phyloP scores from a whole-genome alignment of 805 yeast genomes.

The Saturnispora saitoi region DNA sequence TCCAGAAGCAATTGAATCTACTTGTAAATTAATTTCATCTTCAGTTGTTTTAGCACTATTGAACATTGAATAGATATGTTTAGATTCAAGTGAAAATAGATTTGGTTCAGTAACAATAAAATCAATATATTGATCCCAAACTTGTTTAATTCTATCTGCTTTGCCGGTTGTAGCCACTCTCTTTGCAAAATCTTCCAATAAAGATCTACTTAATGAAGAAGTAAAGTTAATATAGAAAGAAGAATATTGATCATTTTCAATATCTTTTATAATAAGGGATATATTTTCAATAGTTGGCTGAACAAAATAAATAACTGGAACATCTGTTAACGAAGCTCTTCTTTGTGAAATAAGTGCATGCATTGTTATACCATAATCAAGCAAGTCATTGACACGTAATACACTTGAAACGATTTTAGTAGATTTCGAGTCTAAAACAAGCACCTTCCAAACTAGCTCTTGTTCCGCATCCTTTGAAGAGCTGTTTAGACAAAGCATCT shows the following conservation, averaged over 20 bases:
- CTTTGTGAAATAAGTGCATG: constrained; percentile 66
- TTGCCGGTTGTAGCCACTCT: constrained; percentile 67
- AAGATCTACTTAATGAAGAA: constrained; percentile 63
- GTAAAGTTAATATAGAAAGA: constrained; percentile 81
- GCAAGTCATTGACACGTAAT: constrained; percentile 82
- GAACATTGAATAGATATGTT: constrained; percentile 56
- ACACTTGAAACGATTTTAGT: constrained; percentile 85
- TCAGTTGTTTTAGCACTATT: constrained; percentile 69
- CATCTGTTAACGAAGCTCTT: constrained; percentile 85
- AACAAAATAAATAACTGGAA: constrained; percentile 87
- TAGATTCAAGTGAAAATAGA: constrained; percentile 68
- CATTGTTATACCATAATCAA: constrained; percentile 86
- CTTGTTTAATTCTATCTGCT: constrained; percentile 69
- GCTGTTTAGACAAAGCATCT: constrained; percentile 71
- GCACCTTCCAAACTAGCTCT: constrained; percentile 83
- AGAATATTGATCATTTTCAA: constrained; percentile 68
- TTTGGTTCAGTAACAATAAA: constrained; percentile 91
- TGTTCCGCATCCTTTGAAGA: constrained; percentile 52
- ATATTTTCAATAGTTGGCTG: constrained; percentile 80
- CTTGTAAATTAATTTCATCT: constrained; percentile 57
- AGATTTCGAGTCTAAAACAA: constrained; percentile 72
- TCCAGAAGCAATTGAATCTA: constrained; percentile 70
- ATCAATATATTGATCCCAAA: constrained; percentile 88
- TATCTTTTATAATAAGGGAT: constrained; percentile 57
- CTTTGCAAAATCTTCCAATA: constrained; percentile 83